phyloP scores from a whole-genome alignment of 805 yeast species.

The Candida xyloterini region DNA sequence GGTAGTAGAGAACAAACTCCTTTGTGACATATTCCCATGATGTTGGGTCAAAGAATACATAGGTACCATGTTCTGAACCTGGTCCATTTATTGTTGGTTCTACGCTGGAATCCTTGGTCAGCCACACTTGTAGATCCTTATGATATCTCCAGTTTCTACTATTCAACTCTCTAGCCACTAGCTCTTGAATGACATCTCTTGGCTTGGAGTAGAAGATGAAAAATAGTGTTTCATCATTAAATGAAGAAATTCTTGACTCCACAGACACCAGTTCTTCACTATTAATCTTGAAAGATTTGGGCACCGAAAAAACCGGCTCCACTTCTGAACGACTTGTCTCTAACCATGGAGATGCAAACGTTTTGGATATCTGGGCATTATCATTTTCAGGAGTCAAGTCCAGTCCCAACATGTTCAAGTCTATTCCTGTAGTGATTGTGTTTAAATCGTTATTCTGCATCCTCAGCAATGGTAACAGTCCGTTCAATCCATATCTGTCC shows the following conservation, averaged over 20 bases:
- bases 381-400: slow-evolving; percentile 46
- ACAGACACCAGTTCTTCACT: slow-evolving; percentile 25
- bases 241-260: slow-evolving; percentile 47
- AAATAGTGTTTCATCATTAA: slow-evolving; percentile 89
- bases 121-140: slow-evolving; percentile 93
- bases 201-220: slow-evolving; percentile 93
- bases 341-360: slow-evolving; percentile 91
- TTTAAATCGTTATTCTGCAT: slow-evolving; percentile 63
- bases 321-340: slow-evolving; percentile 89
- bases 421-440: slow-evolving; percentile 71
- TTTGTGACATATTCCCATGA: slow-evolving; percentile 92
- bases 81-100: slow-evolving; percentile 86
- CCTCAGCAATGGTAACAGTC: slow-evolving; percentile 55
- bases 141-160: slow-evolving; percentile 96
- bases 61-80: slow-evolving; percentile 84
- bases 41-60: slow-evolving; percentile 92
- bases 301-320: slow-evolving; percentile 75
- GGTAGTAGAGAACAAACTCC: slow-evolving; percentile 55
- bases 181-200: slow-evolving; percentile 87
- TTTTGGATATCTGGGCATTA: slow-evolving; percentile 47
- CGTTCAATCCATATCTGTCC: slow-evolving; percentile 66
- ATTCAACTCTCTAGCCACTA: slow-evolving; percentile 87
- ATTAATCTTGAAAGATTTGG: slow-evolving; percentile 45
- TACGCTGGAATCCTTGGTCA: slow-evolving; percentile 86
- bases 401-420: slow-evolving; percentile 63